These are phyloP conservation scores for Pyrenochaeta sp. DNA, from an alignment of 2,329 filamentous ascomycete genomes.

Conservation along the genomic window DNA sequence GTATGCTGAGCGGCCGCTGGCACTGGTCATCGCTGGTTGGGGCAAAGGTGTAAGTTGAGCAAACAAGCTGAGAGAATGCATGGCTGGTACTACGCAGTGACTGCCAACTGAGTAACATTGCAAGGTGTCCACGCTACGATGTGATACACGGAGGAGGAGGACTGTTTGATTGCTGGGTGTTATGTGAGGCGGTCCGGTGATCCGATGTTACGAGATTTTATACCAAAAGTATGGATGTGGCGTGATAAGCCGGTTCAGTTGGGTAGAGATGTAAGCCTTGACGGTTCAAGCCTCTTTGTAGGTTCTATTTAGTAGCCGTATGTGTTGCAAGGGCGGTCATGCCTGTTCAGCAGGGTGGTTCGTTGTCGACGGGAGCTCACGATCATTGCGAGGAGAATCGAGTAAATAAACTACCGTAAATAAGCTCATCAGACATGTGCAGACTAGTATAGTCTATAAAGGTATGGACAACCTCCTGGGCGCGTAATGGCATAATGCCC, in stretches of 20 bases:
- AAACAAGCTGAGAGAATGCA: constrained; percentile 10
- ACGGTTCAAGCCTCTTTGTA: not conserved
- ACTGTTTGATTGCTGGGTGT: constrained; percentile 1
- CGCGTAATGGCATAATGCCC: too few species aligned
- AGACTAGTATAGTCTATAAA: too few species aligned
- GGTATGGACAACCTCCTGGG: too few species aligned
- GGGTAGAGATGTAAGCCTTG: too few species aligned
- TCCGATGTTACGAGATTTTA: not conserved
- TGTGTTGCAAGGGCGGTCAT: too few species aligned
- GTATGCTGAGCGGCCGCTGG: not conserved
- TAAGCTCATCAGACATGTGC: too few species aligned
- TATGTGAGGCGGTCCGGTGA: not conserved
- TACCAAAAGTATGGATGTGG: not conserved
- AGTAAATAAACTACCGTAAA: too few species aligned
- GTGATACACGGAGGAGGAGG: not conserved
- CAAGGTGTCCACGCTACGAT: not conserved
- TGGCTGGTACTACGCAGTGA: constrained; percentile 2
- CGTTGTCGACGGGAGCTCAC: too few species aligned
- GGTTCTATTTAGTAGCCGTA: not conserved
- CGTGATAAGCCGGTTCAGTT: too few species aligned
- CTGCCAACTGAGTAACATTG: not conserved
- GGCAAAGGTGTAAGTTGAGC: constrained; percentile 6
- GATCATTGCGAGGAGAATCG: too few species aligned
- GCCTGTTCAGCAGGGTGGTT: too few species aligned
- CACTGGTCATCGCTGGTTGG: constrained; percentile 2